Evolutionary conservation across 2,329 filamentous ascomycete species (phyloP).

Genomic region (Colletotrichum navitas): DNA sequence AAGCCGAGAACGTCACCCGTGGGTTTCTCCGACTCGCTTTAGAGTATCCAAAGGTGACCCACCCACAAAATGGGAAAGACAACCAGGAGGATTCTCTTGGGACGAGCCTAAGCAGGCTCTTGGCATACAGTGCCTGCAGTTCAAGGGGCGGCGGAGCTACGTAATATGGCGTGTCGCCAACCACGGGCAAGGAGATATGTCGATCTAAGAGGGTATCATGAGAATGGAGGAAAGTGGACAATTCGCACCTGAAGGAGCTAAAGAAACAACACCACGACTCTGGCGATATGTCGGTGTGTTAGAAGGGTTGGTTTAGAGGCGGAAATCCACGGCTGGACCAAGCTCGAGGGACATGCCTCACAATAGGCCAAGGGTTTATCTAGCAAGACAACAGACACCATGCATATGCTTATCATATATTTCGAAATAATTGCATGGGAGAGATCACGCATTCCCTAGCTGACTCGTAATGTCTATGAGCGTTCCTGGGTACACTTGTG

Average conservation of each 20-base stretch:
- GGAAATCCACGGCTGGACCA: background rate
- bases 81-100: background rate
- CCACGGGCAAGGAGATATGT: background rate
- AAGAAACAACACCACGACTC: background rate
- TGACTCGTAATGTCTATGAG: background rate
- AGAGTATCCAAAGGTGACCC: background rate
- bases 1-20: conserved; percentile 73
- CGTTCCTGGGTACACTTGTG: background rate
- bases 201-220: background rate
- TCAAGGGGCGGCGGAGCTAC: background rate
- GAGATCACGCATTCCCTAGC: background rate
- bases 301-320: too few species aligned
- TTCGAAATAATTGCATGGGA: background rate
- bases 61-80: background rate
- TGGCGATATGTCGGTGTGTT: background rate
- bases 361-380: background rate
- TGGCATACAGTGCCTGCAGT: background rate
- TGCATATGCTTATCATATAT: too few species aligned
- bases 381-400: background rate
- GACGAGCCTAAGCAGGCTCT: background rate
- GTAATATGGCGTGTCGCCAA: background rate
- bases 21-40: conserved; percentile 59
- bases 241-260: background rate
- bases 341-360: background rate
- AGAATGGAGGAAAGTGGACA: background rate